Evolutionary conservation across 1,284 basidiomycete species (phyloP).

Genomic region (Cutaneotrichosporon mucoides): DNA sequence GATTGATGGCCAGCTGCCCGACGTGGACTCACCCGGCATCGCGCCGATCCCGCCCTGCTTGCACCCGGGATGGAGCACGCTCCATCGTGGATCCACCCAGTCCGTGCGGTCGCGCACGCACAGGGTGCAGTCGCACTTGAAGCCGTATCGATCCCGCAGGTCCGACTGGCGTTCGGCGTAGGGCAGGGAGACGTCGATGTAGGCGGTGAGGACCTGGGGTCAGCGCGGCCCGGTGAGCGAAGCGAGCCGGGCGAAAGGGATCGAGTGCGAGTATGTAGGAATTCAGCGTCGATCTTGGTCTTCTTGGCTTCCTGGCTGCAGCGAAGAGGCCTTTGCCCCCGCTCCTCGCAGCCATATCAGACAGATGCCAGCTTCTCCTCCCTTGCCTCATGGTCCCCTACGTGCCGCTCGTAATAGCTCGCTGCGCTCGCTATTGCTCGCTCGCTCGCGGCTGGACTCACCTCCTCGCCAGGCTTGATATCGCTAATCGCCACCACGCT

Average conservation of each 20-base stretch:
- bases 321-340: no score
- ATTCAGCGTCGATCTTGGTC: no score
- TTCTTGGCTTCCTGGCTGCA: no score
- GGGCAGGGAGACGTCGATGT: conserved; percentile 78
- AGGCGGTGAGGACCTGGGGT: conserved; percentile 64
- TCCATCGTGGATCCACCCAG: conserved; percentile 63
- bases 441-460: conserved; percentile 33
- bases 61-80: conserved; percentile 42
- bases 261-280: no score
- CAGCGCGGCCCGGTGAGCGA: conserved; percentile 25
- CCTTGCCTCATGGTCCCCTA: no score
- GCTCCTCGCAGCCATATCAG: no score
- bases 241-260: no score
- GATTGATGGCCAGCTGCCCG: neutral
- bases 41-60: conserved; percentile 9
- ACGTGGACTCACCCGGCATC: conserved; percentile 33
- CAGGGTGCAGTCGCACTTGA: conserved; percentile 66
- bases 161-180: conserved; percentile 56
- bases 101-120: conserved; percentile 49
- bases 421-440: no score
- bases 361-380: no score
- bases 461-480: conserved; percentile 67
- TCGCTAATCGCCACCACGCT: conserved; percentile 65
- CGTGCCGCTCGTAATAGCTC: no score
- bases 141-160: conserved; percentile 71